phyloP scores from a whole-genome alignment of 1,139 yeast genomes.

The Saccharomycopsis hybrid region DNA sequence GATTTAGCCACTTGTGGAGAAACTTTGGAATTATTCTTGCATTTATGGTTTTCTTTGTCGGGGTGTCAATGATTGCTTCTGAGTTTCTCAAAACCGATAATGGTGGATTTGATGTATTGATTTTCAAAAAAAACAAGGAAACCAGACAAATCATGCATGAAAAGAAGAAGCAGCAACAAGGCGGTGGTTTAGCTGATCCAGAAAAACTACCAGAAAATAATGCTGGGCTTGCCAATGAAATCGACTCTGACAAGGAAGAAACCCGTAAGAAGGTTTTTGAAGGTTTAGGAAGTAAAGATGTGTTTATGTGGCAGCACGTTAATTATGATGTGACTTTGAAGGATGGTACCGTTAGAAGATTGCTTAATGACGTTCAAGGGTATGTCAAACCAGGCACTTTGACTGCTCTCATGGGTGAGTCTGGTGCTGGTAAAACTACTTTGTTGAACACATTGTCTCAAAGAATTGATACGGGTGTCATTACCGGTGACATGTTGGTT shows the following conservation, averaged over 20 bases:
- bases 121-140: slow-evolving; percentile 30
- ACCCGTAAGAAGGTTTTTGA: slow-evolving; percentile 23
- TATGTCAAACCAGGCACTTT: slow-evolving; percentile 52
- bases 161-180: slow-evolving; percentile 3
- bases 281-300: slow-evolving; percentile 25
- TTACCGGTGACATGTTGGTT: slow-evolving; percentile 51
- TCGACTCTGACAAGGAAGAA: slow-evolving; percentile 11
- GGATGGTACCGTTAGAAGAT: slow-evolving; percentile 30
- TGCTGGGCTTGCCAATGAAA: slow-evolving; percentile 1
- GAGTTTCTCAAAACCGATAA: slow-evolving; percentile 35
- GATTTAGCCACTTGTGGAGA: slow-evolving; percentile 42
- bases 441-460: slow-evolving; percentile 52
- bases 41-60: slow-evolving; percentile 35
- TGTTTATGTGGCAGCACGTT: slow-evolving; percentile 39
- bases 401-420: slow-evolving; percentile 64
- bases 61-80: slow-evolving; percentile 32
- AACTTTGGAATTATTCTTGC: slow-evolving; percentile 44
- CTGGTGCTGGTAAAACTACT: slow-evolving; percentile 71
- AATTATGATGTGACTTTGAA: slow-evolving; percentile 33
- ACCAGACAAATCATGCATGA: slow-evolving; percentile 24
- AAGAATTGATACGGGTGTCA: slow-evolving; percentile 43
- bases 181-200: slow-evolving; percentile 12
- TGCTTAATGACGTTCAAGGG: slow-evolving; percentile 49
- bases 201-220: slow-evolving; percentile 4
- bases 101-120: slow-evolving; percentile 38